phyloP scores from a whole-genome alignment of 192 early-diverging fungal species.

The Cetraspora pellucida region DNA sequence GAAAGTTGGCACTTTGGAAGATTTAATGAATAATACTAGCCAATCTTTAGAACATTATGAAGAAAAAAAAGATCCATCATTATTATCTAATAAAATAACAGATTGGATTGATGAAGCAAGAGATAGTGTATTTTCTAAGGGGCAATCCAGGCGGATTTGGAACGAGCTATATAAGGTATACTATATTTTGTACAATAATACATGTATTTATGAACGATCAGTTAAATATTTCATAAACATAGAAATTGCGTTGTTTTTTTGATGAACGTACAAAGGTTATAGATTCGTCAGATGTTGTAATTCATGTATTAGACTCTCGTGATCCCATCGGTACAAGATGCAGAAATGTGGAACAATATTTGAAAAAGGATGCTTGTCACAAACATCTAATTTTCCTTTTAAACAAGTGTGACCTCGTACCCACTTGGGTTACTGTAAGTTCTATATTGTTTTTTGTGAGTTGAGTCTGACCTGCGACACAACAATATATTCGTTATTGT shows the following conservation, averaged over 20 bases:
- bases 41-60: slow-evolving; percentile 66
- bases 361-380: slow-evolving; percentile 91
- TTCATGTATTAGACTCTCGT: slow-evolving; percentile 97
- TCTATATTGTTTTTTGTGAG: slow-evolving; percentile 16
- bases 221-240: not conserved
- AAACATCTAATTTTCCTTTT: slow-evolving; percentile 96
- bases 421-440: slow-evolving; percentile 95
- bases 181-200: not conserved
- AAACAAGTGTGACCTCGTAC: slow-evolving; percentile 99
- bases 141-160: slow-evolving; percentile 98
- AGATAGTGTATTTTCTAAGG: slow-evolving; percentile 90
- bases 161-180: slow-evolving; percentile 94
- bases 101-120: slow-evolving; percentile 75
- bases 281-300: slow-evolving; percentile 93
- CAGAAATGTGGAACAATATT: slow-evolving; percentile 85
- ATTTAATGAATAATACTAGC: slow-evolving; percentile 73
- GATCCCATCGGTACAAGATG: slow-evolving; percentile 97
- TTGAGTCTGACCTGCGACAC: not conserved
- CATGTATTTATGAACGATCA: not conserved
- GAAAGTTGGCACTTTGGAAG: slow-evolving; percentile 69
- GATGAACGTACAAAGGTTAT: slow-evolving; percentile 60
- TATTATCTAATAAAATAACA: slow-evolving; percentile 73
- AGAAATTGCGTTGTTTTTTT: not conserved
- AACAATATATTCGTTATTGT: not conserved
- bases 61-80: slow-evolving; percentile 65